Base-by-base conservation (phyloP, 129 eudicot species). In the Cynara cardunculus region DNA sequence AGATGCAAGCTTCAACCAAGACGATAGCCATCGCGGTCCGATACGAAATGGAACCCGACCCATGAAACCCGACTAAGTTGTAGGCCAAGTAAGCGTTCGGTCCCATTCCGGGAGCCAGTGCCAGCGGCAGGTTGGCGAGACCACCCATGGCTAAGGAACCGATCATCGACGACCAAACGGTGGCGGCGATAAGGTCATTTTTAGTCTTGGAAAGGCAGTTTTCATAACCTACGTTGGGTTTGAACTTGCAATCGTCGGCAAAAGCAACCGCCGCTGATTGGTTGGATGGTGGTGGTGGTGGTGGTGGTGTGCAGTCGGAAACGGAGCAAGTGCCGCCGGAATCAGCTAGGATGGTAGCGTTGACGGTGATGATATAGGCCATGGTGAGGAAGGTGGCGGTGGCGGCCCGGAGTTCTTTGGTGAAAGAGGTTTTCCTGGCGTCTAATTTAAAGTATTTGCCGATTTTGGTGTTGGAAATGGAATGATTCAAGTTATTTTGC, bases 61-160 rank as follows among this genome's bases (percentile, higher is more conserved):
- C 98, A 78, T 94, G 98, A 80, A 94, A 94, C 61, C 98, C 98
- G 76, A 94, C 95, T 5, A 94, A 59, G 39, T 90, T 91, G 72
- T 91, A 94, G 41, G 98, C 97, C 80, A 94, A 49, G 77, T 94
- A 94, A 19, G 95, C 97, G 46, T 94, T 94, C 16, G 95, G 88
- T 31, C 98, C 98, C 98, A 94, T 94, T 0, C 97, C 98, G 0
- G 98, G 98, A 49, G 98, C 98, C 82, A 91, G 62, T 14, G 87
- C 98, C 28, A 94, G 65, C 6, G 97, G 97, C 61, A 94, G 85
- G 49, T 94, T 91, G 18, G 95, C 97, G 1, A 94, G 86, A 4
- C 88, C 26, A 34, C 98, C 98, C 98, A 94, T 94, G 26, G 93
- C 95, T 34, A 91, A 71, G 10, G 95, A 94, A 1, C 97, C 98